Base-by-base conservation (phyloP, 2,329 filamentous ascomycete genomes). In the Fusarium tanahbumbuense region DNA sequence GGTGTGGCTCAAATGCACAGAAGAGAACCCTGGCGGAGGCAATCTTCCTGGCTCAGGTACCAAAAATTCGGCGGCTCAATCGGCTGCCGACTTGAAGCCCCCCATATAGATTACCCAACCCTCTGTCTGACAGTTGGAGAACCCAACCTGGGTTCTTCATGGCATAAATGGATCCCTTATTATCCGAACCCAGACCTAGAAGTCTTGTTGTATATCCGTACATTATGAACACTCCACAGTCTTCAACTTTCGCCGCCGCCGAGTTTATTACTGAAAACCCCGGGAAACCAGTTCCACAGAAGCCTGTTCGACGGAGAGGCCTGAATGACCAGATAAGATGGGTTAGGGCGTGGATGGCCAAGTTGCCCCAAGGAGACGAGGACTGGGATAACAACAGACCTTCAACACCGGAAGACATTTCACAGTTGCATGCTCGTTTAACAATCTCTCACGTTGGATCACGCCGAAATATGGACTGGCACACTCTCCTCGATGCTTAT, bases 371-470 rank as follows among this genome's bases (percentile, higher is more conserved):
- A 46, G 72, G 72, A 40, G 70, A 74, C n/a, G 72, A 73, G 58
- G 72, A 74, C 40, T 74, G 72, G 72, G 66, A 74, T 44, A 74
- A 74, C 47, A 75, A 74, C 60, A 68, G 57, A 45, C 72, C 72
- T 15, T 75, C 65, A 22, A 64, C 72, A 4, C 41, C 61, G n/a
- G 67, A 68, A 20, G 72, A 74, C 16, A 73, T 74, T 55, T 46
- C 57, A 23, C 52, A 41, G 40, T 61, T 74, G 27, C 72, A 67
- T 62, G 44, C 56, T 25, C 72, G 70, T 20, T 28, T 74, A 10
- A 72, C 72, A 16, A 57, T 74, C 20, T 64, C 70, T 23, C 70
- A 74, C 37, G 44, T 74, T 37, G 44, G 56, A 37, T 58, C 63
- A 45, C 72, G 72, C 20, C 56, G 55, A 25, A 57, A 72, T 44